Percentiles rank a stretch among this genome's conserved stretches.
Evolutionary conservation across 306 rosid genomes (phyloP).

Genomic region (Dalbergia cultrata): DNA sequence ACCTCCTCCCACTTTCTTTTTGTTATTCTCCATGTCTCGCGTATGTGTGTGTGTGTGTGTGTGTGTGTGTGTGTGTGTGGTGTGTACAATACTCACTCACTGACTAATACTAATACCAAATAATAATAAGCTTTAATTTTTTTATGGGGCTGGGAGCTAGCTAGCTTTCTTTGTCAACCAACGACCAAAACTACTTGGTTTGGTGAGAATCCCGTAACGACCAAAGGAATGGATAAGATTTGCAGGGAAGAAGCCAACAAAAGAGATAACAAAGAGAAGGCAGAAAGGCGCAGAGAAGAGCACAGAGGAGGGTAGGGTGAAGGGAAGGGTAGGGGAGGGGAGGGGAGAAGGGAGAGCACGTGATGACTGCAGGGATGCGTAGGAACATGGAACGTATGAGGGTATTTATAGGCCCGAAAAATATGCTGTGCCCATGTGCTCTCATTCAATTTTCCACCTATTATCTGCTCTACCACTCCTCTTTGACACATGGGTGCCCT

Average conservation of each 20-base stretch:
- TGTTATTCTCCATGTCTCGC: constrained; percentile 65
- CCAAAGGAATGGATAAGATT: constrained; percentile 68
- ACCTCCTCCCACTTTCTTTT: constrained; percentile 58
- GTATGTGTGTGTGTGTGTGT: not conserved
- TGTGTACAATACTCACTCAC: not conserved
- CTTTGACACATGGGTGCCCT: constrained; percentile 45
- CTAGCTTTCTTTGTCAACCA: constrained; percentile 55
- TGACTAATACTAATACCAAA: not conserved
- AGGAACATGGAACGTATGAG: constrained; percentile 34
- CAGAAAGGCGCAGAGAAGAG: constrained; percentile 12
- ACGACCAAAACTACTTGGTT: constrained; percentile 62
- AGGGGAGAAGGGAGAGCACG: constrained; percentile 42
- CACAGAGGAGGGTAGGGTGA: too few relatives aligned
- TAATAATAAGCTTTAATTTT: constrained; percentile 7
- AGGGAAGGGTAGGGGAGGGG: not conserved
- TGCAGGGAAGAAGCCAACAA: constrained; percentile 50
- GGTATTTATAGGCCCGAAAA: constrained; percentile 66
- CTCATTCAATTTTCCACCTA: constrained; percentile 35
- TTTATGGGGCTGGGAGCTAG: not conserved
- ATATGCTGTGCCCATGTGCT: constrained; percentile 57
- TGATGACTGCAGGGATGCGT: constrained; percentile 56
- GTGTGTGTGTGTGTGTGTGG: constrained; percentile 21
- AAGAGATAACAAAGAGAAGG: constrained; percentile 35
- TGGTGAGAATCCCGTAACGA: constrained; percentile 51
- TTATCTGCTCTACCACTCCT: constrained; percentile 8